Base-by-base conservation (phyloP, 768 basidiomycete species). In the Lentinula edodes region DNA sequence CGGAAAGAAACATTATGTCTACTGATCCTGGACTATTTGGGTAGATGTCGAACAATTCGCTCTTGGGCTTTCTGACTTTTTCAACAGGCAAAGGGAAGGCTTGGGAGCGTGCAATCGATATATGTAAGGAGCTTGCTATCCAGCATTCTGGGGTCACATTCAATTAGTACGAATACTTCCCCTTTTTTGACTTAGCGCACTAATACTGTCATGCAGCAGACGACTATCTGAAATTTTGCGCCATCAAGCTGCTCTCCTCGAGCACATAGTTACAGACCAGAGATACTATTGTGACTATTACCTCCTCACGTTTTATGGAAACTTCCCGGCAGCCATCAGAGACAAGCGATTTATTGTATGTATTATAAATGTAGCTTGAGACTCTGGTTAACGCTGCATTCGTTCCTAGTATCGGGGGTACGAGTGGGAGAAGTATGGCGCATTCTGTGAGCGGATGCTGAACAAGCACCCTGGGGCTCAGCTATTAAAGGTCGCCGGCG, bases 61-160 rank as follows among this genome's bases (percentile, higher is more conserved):
- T 66, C 52, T 64, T 39, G 15, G 50, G 6, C 53, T 51, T n/a
- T 35, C 52, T 52, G 15, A 45, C 46, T 45, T 28, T 59, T 43
- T 62, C 58, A 23, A 42, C 41, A 95, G 93, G 93, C 54, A 92
- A 95, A 73, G 96, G 95, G 9, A 95, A 96, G 68, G 95, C 96
- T n/a, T 98, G 93, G 85, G 96, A 98, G 73, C 89, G 84, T 57
- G 96, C 94, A 2, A 87, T 97, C 61, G 90, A 93, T 52, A 90
- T 98, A 53, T 95, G 93, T 76, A 92, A 91, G 74, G 96, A 98
- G 67, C 76, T 98, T 28, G 89, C 89, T 13, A 85, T 78, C 63
- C 94, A 98, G 71, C 95, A 98, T 75, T 83, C 90, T 15, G 87
- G 89, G 70, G 82, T 93, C 58, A 93, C 95, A 6, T 96, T 91